phyloP scores from a whole-genome alignment of 495 filamentous ascomycete species.

The Parathielavia appendiculata region DNA sequence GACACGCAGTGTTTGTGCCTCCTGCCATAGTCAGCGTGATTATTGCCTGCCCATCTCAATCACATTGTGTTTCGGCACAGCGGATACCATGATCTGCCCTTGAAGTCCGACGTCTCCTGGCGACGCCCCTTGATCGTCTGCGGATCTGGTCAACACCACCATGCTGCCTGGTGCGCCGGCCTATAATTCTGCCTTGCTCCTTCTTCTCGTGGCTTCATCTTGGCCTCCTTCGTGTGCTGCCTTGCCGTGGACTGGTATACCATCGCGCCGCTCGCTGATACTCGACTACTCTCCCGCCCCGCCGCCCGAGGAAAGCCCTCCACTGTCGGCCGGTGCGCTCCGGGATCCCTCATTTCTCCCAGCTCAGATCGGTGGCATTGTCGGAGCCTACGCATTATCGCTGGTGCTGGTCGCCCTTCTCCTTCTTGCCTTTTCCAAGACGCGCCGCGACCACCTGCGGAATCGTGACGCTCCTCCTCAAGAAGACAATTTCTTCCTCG shows the following conservation, averaged over 20 bases:
- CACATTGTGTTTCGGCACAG: slow-evolving; percentile 44
- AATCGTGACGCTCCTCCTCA: slow-evolving; percentile 29
- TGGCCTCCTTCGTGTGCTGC: slow-evolving; percentile 32
- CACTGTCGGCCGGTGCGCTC: slow-evolving; percentile 49
- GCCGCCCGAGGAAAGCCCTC: slow-evolving; percentile 53
- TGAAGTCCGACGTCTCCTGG: slow-evolving; percentile 20
- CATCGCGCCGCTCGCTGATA: slow-evolving; percentile 37
- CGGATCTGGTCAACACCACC: slow-evolving; percentile 24
- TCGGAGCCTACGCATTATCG: slow-evolving; percentile 71
- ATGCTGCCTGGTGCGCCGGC: slow-evolving; percentile 28
- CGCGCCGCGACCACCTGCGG: slow-evolving; percentile 37
- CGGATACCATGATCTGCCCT: slow-evolving; percentile 36
- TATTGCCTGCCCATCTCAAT: slow-evolving; percentile 38
- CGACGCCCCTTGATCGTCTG: slow-evolving; percentile 13
- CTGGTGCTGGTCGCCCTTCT: slow-evolving; percentile 61
- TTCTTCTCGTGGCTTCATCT: slow-evolving; percentile 32
- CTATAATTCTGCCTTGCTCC: slow-evolving; percentile 32
- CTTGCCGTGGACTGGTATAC: slow-evolving; percentile 24
- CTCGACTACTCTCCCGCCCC: slow-evolving; percentile 55
- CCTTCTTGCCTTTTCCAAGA: slow-evolving; percentile 51
- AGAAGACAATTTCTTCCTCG: slow-evolving; percentile 12
- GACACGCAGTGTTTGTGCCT: slow-evolving; percentile 19
- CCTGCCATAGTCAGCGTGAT: slow-evolving; percentile 26
- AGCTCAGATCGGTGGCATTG: slow-evolving; percentile 70
- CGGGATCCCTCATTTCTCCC: slow-evolving; percentile 60